A percentile compares a stretch with the other conserved stretches of the same genome.
These are phyloP conservation scores for Fusarium ambrosium DNA, from an alignment of 2,329 filamentous ascomycete species.

Conservation along the genomic window DNA sequence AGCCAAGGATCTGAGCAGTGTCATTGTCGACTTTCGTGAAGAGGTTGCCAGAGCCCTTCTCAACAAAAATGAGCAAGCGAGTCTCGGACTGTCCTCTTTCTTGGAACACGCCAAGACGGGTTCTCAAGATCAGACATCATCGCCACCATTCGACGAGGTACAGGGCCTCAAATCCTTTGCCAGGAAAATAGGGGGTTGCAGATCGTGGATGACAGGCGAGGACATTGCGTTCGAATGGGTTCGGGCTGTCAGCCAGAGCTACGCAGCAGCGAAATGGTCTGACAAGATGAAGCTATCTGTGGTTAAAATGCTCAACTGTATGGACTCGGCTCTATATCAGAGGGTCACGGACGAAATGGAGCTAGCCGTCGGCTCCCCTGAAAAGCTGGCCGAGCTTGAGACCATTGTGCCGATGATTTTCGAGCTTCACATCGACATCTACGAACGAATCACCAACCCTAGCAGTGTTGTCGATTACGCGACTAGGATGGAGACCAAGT, in stretches of 20 bases:
- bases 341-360: constrained; percentile 60
- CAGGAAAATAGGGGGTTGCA: constrained; percentile 57
- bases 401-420: constrained; percentile 69
- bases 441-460: constrained; percentile 69
- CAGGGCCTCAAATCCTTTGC: constrained; percentile 67
- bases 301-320: constrained; percentile 67
- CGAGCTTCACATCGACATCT: constrained; percentile 73
- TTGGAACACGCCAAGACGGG: constrained; percentile 73
- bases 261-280: constrained; percentile 69
- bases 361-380: constrained; percentile 41
- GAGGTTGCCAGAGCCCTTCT: constrained; percentile 67
- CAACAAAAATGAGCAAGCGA: constrained; percentile 65
- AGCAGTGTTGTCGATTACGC: constrained; percentile 66
- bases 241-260: constrained; percentile 63
- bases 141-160: constrained; percentile 64
- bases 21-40: constrained; percentile 65
- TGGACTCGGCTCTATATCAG: constrained; percentile 66
- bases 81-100: constrained; percentile 70
- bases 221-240: constrained; percentile 74
- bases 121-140: constrained; percentile 63
- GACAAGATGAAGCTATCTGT: constrained; percentile 69
- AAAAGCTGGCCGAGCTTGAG: constrained; percentile 54
- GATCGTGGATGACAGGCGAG: constrained; percentile 65
- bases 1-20: constrained; percentile 64
- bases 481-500: constrained; percentile 63